Evolutionary conservation across 371 early-diverging fungal genomes (phyloP), one percentile per base, ranked within the genome.

Genomic region (Circinella minor): DNA sequence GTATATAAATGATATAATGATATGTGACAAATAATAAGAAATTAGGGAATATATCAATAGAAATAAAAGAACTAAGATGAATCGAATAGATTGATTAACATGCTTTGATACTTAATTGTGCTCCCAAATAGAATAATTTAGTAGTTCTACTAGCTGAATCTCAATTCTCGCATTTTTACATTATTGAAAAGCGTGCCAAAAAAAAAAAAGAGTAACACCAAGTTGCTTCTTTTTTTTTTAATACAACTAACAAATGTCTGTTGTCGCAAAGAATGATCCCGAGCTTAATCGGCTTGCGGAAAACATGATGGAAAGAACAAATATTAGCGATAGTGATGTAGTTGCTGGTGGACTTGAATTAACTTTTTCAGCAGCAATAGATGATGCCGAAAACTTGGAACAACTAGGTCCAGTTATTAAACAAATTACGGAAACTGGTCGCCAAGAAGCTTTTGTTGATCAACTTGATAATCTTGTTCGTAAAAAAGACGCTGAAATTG

Each of bases 401-500:
- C 95, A 94, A 72, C 83, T 94, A 4, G 95, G 95, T 0, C 95
- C 95, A 36, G 88, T 93, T 63, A 94, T 98, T 78, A 95, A 95
- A 77, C 92, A 94, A 15, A 93, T 98, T 59, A 92, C 95, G 70
- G 91, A 94, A 60, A 86, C 93, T 67, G 92, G 93, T 65, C 91
- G 92, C 74, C 92, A 96, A 75, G 91, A 92, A 55, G 88, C 91
- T 20, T 97, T 98, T 73, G 78, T 94, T 15, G 95, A 97, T 55
- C 94, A 96, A 55, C 87, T 99, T 10, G 86, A 88, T 62, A 59
- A 84, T 61, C 92, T 97, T 68, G 91, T 95, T 18, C 77, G 88
- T 55, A 88, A 90, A 69, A 97, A 98, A 74, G 98, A 98, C 75
- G 87, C 88, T n/a, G 99, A 99, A 80, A 99, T 99, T 72, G 97